Evolutionary conservation across 129 eudicot species (phyloP).

Genomic region (Gnaphalium uliginosum): DNA sequence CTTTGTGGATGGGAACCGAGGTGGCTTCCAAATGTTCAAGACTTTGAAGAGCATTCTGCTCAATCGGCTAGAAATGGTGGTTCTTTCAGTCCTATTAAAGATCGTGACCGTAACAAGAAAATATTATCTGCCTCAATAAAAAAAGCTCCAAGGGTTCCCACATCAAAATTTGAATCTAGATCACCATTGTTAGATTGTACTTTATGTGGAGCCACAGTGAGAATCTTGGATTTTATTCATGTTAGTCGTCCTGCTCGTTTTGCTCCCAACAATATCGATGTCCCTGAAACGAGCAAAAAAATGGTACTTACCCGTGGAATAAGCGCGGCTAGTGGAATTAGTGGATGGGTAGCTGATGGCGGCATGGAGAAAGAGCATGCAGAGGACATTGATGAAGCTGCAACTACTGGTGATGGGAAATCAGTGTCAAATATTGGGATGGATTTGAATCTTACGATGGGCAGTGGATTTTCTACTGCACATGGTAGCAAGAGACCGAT

Average conservation of each 20-base stretch:
- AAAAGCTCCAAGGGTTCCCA: constrained; percentile 39
- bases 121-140: constrained; percentile 56
- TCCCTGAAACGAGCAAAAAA: constrained; percentile 81
- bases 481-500: constrained; percentile 44
- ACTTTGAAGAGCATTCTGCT: constrained; percentile 95
- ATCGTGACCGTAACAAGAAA: constrained; percentile 57
- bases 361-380: constrained; percentile 67
- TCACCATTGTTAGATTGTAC: constrained; percentile 91
- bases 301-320: constrained; percentile 73
- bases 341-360: constrained; percentile 83
- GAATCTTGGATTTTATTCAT: constrained; percentile 79
- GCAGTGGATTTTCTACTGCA: constrained; percentile 60
- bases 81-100: constrained; percentile 63
- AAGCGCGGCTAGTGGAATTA: constrained; percentile 90
- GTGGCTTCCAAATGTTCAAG: constrained; percentile 91
- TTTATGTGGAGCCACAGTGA: constrained; percentile 91
- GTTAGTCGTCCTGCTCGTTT: constrained; percentile 70
- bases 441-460: constrained; percentile 75
- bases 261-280: constrained; percentile 67
- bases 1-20: constrained; percentile 99
- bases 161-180: constrained; percentile 65
- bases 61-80: constrained; percentile 87
- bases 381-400: constrained; percentile 78
- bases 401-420: constrained; percentile 60
- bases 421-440: constrained; percentile 58